Evolutionary conservation across 2,329 filamentous ascomycete species (phyloP), one percentile per base, ranked within the genome.

Genomic region (Sphaerulina populicola): DNA sequence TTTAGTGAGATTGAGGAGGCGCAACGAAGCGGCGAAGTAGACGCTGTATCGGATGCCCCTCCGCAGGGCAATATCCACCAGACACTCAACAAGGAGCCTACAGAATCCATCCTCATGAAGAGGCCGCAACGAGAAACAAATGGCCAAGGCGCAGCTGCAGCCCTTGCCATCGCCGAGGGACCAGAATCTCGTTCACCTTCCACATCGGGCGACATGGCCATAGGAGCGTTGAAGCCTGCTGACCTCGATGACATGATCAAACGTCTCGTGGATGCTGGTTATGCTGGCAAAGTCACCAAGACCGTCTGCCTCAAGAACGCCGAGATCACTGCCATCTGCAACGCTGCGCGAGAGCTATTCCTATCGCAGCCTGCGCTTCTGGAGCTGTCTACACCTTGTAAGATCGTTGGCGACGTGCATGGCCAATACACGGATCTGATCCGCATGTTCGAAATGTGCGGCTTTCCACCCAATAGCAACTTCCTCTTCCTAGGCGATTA

Each of bases 161-260:
- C 55, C 9, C 52, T 59, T 33, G 55, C 57, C 18, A 56, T 64
- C 14, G 56, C 59, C 30, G 54, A 56, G 38, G 47, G 52, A 11
- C 37, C 49, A 29, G 40, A 53, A 18, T 52, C 50, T 11, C 47
- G 54, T 18, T 54, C 58, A 15, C 64, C 69, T 21, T 72, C 70
- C 30, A 67, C 72, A 1, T 79, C 78, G 3, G 75, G 77, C 10
- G 72, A 74, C 11, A 86, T 95, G 70, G 86, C 87, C 56, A 94
- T 97, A 77, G 82, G 86, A 49, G 88, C 94, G 18, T 80, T 97
- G 64, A 95, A 95, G 69, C 82, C 90, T 33, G 87, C 93, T 60
- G 93, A 98, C 67, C 76, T 98, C 29, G 93, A 98, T 66, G 93
- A 98, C 66, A 96, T 94, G 77, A 98, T 98, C 66, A 89, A 90